These are phyloP conservation scores for Claviceps quebecensis DNA, from an alignment of 2,329 filamentous ascomycete genomes.

Conservation along the genomic window DNA sequence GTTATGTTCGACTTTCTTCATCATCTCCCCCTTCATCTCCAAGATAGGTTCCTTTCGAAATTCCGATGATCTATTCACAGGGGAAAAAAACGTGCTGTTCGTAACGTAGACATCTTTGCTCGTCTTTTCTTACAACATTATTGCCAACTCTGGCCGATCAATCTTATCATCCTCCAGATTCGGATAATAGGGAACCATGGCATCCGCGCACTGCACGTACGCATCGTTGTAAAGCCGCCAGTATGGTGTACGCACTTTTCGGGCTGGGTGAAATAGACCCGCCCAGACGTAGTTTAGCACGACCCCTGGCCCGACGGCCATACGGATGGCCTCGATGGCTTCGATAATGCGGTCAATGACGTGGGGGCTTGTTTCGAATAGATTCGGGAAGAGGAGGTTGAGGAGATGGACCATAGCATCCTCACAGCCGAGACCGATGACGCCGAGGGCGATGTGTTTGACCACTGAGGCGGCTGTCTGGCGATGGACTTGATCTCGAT, in stretches of 20 bases:
- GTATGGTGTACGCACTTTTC: conserved; percentile 88
- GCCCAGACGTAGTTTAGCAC: conserved; percentile 99
- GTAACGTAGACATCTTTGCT: neutral
- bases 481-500: conserved; percentile 93
- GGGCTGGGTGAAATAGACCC: conserved; percentile 87
- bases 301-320: conserved; percentile 81
- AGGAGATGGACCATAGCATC: conserved; percentile 97
- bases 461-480: conserved; percentile 94
- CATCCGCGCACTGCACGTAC: conserved; percentile 84
- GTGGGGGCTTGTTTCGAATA: conserved; percentile 96
- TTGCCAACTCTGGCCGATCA: conserved; percentile 66
- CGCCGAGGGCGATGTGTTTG: conserved; percentile 93
- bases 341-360: conserved; percentile 97
- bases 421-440: conserved; percentile 94
- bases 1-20: too few relatives aligned
- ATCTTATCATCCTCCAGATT: conserved; percentile 68
- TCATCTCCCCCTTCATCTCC: too few relatives aligned
- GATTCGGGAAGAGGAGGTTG: conserved; percentile 88
- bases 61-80: too few relatives aligned
- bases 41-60: too few relatives aligned
- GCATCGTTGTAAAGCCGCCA: conserved; percentile 96
- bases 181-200: conserved; percentile 94
- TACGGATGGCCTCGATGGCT: conserved; percentile 88
- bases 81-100: neutral
- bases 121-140: conserved; percentile 51